Evolutionary conservation across 306 rosid species (phyloP).

Genomic region (Medicago ruthenica): DNA sequence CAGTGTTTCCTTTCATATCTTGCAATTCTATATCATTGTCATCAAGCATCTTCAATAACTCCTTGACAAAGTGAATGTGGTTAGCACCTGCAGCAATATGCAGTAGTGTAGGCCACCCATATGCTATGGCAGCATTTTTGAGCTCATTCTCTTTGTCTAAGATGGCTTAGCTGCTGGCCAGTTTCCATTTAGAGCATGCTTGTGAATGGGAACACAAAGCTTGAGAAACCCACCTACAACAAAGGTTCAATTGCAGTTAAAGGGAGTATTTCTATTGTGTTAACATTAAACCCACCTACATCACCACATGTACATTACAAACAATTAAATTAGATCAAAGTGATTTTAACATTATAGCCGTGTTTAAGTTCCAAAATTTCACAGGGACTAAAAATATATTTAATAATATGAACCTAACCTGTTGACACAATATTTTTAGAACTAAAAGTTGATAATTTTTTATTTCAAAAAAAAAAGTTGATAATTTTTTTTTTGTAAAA

Average conservation of each 20-base stretch:
- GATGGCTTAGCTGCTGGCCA: conserved; percentile 35
- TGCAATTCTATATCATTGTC: neutral
- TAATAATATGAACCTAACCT: too few species aligned
- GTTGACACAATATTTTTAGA: too few species aligned
- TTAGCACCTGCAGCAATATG: conserved; percentile 47
- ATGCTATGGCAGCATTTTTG: conserved; percentile 31
- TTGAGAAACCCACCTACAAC: conserved; percentile 33
- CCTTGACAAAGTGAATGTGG: conserved; percentile 19
- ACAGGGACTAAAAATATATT: too few species aligned
- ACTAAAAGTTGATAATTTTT: too few species aligned
- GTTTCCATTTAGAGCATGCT: conserved; percentile 38
- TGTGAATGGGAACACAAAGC: conserved; percentile 50
- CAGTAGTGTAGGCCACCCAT: conserved; percentile 27
- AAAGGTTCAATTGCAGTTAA: too few species aligned
- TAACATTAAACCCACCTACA: neutral
- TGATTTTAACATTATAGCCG: too few species aligned
- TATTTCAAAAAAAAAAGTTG: too few species aligned
- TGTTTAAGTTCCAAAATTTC: too few species aligned
- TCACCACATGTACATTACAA: too few species aligned
- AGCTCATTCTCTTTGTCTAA: neutral
- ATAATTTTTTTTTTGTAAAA: too few species aligned
- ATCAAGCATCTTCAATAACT: neutral
- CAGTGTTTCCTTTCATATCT: conserved; percentile 43
- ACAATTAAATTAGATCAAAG: too few species aligned
- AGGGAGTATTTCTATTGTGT: neutral